Percentiles rank a stretch among this genome's conserved stretches.
These are phyloP conservation scores for Clonostachys solani DNA, from an alignment of 2,329 filamentous ascomycete genomes.

Conservation along the genomic window DNA sequence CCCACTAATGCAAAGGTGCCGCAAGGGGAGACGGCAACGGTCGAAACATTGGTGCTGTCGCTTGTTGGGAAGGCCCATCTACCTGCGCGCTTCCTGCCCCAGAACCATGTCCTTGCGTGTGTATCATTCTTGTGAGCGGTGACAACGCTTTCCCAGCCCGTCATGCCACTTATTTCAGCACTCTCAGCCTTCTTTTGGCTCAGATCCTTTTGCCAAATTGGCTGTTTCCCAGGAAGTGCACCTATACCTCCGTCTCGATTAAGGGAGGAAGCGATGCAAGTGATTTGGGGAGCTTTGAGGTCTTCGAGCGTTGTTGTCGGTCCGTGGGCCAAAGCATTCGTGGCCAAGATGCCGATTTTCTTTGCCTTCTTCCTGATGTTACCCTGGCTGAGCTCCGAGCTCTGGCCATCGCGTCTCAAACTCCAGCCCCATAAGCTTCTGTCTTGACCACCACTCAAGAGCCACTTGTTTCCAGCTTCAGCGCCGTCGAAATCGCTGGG, in stretches of 20 bases:
- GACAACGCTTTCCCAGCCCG: slow-evolving; percentile 95
- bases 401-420: slow-evolving; percentile 89
- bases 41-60: slow-evolving; percentile 78
- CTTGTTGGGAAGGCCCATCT: slow-evolving; percentile 88
- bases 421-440: slow-evolving; percentile 96
- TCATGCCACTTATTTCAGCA: slow-evolving; percentile 69
- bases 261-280: slow-evolving; percentile 82
- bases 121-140: slow-evolving; percentile 86
- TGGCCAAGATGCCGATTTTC: slow-evolving; percentile 71
- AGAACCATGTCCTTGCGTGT: slow-evolving; percentile 93
- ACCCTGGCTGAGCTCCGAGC: slow-evolving; percentile 88
- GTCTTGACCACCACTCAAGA: slow-evolving; percentile 84
- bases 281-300: slow-evolving; percentile 88
- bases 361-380: slow-evolving; percentile 84
- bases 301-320: slow-evolving; percentile 64
- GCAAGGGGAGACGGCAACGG: slow-evolving; percentile 84
- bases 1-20: slow-evolving; percentile 92
- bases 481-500: slow-evolving; percentile 86
- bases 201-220: slow-evolving; percentile 78
- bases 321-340: slow-evolving; percentile 50
- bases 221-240: slow-evolving; percentile 70
- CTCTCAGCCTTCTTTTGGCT: slow-evolving; percentile 59
- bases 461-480: slow-evolving; percentile 87
- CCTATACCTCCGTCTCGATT: slow-evolving; percentile 96
- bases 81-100: slow-evolving; percentile 89